Evolutionary conservation across 208 protist species (phyloP).

Genomic region (Acanthamoeba royreba): DNA sequence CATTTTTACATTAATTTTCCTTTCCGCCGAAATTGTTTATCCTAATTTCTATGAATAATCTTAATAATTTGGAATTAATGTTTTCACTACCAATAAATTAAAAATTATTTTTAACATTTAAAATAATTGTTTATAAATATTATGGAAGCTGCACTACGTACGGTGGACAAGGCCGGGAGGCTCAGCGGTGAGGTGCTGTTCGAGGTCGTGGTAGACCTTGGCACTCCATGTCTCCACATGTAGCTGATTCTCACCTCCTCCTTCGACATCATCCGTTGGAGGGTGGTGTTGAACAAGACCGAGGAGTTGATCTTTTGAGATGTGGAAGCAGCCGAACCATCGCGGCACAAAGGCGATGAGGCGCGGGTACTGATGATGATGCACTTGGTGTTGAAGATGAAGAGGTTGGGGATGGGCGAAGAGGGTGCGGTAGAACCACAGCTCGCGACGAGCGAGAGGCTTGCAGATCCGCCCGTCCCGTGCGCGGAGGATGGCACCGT

Average conservation of each 20-base stretch:
- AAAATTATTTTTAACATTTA: not conserved
- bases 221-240: not conserved
- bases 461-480: not conserved
- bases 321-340: slow-evolving; percentile 19
- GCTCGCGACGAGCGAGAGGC: not conserved
- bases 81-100: too few relatives aligned
- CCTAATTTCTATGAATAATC: too few relatives aligned
- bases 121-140: not conserved
- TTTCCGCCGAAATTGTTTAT: too few relatives aligned
- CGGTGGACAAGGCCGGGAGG: not conserved
- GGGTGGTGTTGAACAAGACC: not conserved
- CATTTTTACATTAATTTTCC: too few relatives aligned
- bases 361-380: not conserved
- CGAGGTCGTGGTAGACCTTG: slow-evolving; percentile 20
- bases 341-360: not conserved
- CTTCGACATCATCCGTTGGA: not conserved
- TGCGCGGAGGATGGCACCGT: not conserved
- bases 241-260: not conserved
- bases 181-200: not conserved
- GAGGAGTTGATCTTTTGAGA: not conserved
- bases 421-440: not conserved
- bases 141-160: not conserved
- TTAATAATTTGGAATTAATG: too few relatives aligned
- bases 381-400: not conserved
- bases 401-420: not conserved